Base-by-base conservation (phyloP, 768 basidiomycete genomes). In the Tylopilus intermedius region DNA sequence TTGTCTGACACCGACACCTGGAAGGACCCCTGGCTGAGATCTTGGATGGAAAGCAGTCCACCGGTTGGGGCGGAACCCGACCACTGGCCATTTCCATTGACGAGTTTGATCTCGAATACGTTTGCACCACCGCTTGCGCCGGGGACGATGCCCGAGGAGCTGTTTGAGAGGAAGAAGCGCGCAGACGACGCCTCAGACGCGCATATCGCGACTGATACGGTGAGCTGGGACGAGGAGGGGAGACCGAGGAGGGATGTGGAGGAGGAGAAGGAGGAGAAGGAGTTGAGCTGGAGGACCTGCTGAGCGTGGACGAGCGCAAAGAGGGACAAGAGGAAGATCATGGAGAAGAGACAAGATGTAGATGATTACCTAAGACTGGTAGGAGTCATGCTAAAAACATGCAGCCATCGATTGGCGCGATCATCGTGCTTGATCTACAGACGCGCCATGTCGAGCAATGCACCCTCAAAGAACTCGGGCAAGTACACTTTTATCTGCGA, bases 131-230 rank as follows among this genome's bases (percentile, higher is more conserved):
- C 76, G 5, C 41, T 53, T 2, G 72, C 62, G 1, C 73, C 70
- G 8, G 81, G 75, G 22, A 62, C 62, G 39, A 62, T 46, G 10
- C 64, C 62, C 8, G 71, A 55, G 9, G 71, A 73, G 50, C 69
- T 71, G 57, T 84, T 88, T 0, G 79, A 78, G 4, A 90, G 60
- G 55, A 85, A 81, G 58, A 89, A 83, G 14, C 77, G 74, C 7
- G 82, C 78, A 0, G 71, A 55, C 0, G 71, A 56, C 11, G 62
- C 50, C 33, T 53, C 47, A 11, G 61, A 59, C 1, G 75, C 64
- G 57, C 81, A 83, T 39, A 79, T 64, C 0, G 81, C 80, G 42
- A 83, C 57, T 11, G 76, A 75, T n/a, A 82, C 68, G 15, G 71
- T 72, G 29, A 79, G 62, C 39, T 67, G 68, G 5, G 65, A 53